These are phyloP conservation scores for Gomphus bonarii DNA, from an alignment of 1,284 basidiomycete species.

Conservation along the genomic window DNA sequence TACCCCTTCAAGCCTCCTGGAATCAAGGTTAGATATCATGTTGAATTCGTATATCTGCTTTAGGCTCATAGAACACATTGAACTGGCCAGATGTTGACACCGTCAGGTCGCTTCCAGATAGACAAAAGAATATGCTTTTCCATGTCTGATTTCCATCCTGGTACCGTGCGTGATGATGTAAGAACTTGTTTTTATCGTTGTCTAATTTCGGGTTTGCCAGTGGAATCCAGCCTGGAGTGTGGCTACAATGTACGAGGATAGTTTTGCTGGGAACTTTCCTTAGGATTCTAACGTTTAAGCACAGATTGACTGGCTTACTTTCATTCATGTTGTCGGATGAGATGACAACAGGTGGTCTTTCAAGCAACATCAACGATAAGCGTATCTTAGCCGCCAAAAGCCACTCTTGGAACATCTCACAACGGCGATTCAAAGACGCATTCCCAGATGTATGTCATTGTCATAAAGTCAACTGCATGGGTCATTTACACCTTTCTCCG, in stretches of 20 bases:
- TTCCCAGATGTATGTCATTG: conserved; percentile 66
- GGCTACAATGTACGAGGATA: conserved; percentile 64
- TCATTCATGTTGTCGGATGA: conserved; percentile 97
- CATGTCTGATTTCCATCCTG: conserved; percentile 92
- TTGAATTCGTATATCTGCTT: conserved; percentile 3
- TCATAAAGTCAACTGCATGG: neutral
- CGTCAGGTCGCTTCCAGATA: conserved; percentile 86
- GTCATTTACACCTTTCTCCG: conserved; percentile 7
- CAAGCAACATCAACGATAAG: conserved; percentile 73
- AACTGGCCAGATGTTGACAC: conserved; percentile 74
- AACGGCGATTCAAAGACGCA: conserved; percentile 74
- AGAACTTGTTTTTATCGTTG: conserved; percentile 6
- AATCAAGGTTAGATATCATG: conserved; percentile 65
- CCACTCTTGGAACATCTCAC: conserved; percentile 76
- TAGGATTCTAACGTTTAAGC: conserved; percentile 11
- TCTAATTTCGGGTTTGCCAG: conserved; percentile 26
- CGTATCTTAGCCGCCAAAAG: conserved; percentile 66
- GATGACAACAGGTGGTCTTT: conserved; percentile 90
- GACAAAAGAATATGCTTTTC: conserved; percentile 95
- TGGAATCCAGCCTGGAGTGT: conserved; percentile 94
- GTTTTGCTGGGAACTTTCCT: neutral
- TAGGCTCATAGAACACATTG: neutral
- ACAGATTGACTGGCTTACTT: conserved; percentile 84
- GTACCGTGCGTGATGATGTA: conserved; percentile 49
- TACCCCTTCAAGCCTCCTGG: conserved; percentile 94